Conservation (phyloP, 257 asterid species). For the Fraxinus americana region DNA sequence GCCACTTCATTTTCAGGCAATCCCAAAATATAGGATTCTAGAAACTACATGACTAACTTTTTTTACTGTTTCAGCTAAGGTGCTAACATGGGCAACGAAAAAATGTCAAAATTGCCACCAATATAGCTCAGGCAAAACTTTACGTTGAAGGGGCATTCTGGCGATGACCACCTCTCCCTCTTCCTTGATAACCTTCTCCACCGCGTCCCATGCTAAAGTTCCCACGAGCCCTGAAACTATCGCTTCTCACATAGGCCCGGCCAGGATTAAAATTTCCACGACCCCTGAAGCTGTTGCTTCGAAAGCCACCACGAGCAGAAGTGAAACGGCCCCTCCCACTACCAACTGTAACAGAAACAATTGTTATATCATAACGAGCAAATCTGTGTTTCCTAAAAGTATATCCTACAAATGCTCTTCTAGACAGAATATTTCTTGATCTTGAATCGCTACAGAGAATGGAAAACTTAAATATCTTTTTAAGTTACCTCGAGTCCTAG, state of each 20-base stretch:
- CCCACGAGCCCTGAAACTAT: constrained; percentile 56
- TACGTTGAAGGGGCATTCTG: constrained; percentile 30
- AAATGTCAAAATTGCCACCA: constrained; percentile 36
- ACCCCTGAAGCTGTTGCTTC: constrained; percentile 56
- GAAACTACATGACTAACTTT: not conserved
- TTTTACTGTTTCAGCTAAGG: constrained; percentile 14
- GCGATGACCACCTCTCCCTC: constrained; percentile 47
- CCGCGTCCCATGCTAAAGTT: constrained; percentile 35
- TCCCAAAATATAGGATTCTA: constrained; percentile 21
- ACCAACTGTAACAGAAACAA: constrained; percentile 50
- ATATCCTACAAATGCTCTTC: not conserved
- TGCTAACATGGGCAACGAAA: constrained; percentile 27
- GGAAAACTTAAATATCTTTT: not conserved
- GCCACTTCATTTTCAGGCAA: constrained; percentile 27
- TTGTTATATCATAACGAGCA: not conserved
- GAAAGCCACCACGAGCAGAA: constrained; percentile 64
- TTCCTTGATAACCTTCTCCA: constrained; percentile 51
- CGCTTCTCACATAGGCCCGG: constrained; percentile 55
- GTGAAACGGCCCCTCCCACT: constrained; percentile 58
- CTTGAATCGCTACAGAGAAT: not conserved
- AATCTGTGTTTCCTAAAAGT: not conserved
- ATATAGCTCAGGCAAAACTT: not conserved
- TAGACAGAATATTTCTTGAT: not conserved
- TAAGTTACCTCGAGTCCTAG: constrained; percentile 68
- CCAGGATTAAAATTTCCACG: constrained; percentile 63